Base-by-base conservation (phyloP, 352 stramenopile genomes). In the Globisporangium nodosum region DNA sequence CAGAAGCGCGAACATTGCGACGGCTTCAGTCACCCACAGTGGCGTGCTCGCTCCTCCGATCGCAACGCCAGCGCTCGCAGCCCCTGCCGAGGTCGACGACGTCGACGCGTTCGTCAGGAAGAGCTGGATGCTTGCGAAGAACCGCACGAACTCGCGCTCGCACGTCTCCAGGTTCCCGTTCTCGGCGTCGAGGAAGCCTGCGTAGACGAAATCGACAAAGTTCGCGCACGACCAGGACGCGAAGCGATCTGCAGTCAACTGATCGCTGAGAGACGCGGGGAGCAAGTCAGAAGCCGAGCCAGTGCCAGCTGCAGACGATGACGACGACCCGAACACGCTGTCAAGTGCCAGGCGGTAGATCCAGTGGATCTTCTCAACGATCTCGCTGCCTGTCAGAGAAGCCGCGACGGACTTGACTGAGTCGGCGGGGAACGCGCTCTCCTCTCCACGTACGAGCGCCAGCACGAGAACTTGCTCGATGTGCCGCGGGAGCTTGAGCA, bases 101-200 rank as follows among this genome's bases (percentile, higher is more conserved):
- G 64, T 64, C 16, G 31, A 39, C 43, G 65, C 30, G 21, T 46
- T 56, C 12, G n/a, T 16, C 9, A 61, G 40, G 6, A 56, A 47
- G n/a, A 77, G 59, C 60, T 82, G 73, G 27, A 79, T 60, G 52
- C 70, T 79, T 18, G 73, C 59, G 24, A 79, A 65, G 37, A 82
- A 70, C 0, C 61, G 61, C 39, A 77, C 57, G 20, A 77, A 78
- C 55, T 70, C 59, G 9, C 58, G 52, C 54, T 82, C 73, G 27
- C 62, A 64, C 0, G 16, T 9, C 18, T 47, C 21, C 47, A 77
- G 37, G 40, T 76, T 50, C 11, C 63, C 62, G 27, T 56, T 46
- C 6, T 60, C 62, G 7, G 59, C 52, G 5, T 74, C 68, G 9
- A 82, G 18, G 42, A 77, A 68, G 2, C 47, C n/a, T 5, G 52